These are phyloP conservation scores for Wickerhamomyces sydowiorum DNA, from an alignment of 805 yeast species.

Conservation along the genomic window DNA sequence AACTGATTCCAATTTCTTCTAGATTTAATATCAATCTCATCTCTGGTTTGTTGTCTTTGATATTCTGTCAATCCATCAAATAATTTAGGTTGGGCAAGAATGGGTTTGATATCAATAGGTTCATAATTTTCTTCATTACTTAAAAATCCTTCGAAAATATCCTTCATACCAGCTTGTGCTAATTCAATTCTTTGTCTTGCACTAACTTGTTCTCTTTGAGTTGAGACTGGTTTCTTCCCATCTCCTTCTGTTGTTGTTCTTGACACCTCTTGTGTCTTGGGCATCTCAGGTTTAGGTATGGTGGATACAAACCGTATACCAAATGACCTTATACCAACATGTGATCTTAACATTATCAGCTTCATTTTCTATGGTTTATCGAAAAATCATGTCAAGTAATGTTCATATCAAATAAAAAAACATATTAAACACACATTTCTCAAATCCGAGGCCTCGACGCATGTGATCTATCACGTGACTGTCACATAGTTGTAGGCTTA, in stretches of 20 bases:
- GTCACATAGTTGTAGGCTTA: no score
- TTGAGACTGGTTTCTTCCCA: neutral
- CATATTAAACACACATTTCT: no score
- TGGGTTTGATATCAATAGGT: constrained; percentile 40
- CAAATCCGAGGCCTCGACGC: no score
- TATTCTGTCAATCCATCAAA: constrained; percentile 29
- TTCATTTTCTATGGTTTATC: neutral
- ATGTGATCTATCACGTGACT: no score
- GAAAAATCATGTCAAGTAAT: no score
- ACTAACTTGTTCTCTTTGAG: neutral
- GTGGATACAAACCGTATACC: neutral
- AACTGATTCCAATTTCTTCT: constrained; percentile 53
- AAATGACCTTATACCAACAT: neutral
- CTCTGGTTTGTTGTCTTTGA: constrained; percentile 52
- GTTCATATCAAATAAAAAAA: no score
- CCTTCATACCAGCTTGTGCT: constrained; percentile 19
- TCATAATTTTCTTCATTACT: constrained; percentile 36
- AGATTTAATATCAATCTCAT: constrained; percentile 41
- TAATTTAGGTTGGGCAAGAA: constrained; percentile 32
- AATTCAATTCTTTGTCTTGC: constrained; percentile 16
- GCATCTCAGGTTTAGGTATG: neutral
- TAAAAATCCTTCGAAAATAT: constrained; percentile 25
- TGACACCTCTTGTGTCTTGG: neutral
- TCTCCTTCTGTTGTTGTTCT: neutral
- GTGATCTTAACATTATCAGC: neutral